phyloP scores from a whole-genome alignment of 2,329 filamentous ascomycete species.

The Fusarium sacchari region DNA sequence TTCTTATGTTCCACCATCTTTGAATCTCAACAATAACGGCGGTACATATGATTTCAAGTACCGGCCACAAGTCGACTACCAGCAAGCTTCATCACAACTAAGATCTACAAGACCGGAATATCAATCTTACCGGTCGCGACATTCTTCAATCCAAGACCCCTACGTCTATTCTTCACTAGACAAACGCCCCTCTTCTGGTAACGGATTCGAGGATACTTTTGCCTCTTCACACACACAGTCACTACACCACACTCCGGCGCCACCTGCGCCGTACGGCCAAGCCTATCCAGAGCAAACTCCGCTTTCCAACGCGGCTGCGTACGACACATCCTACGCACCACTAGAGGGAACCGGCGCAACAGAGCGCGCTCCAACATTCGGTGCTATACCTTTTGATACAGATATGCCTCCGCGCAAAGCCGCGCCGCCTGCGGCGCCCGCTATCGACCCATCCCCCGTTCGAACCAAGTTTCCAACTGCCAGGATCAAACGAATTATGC shows the following conservation, averaged over 20 bases:
- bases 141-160: conserved; percentile 29
- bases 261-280: conserved; percentile 20
- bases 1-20: conserved; percentile 37
- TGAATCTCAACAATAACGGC: conserved; percentile 39
- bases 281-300: conserved; percentile 26
- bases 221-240: conserved; percentile 19
- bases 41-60: conserved; percentile 29
- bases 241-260: conserved; percentile 28
- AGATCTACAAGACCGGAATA: conserved; percentile 34
- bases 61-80: conserved; percentile 39
- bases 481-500: conserved; percentile 98
- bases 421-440: conserved; percentile 50
- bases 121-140: conserved; percentile 37
- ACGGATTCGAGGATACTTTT: conserved; percentile 18
- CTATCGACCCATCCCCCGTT: conserved; percentile 75
- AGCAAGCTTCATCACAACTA: conserved; percentile 39
- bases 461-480: conserved; percentile 97
- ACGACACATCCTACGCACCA: conserved; percentile 31
- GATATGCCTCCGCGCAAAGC: conserved; percentile 51
- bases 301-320: conserved; percentile 13
- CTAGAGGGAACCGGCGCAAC: conserved; percentile 4
- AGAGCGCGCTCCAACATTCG: conserved; percentile 16
- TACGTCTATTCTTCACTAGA: conserved; percentile 19
- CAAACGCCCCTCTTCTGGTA: conserved; percentile 5
- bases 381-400: conserved; percentile 16